Base-by-base conservation (phyloP, 768 basidiomycete species). In the Xerocomellus chrysenteron region DNA sequence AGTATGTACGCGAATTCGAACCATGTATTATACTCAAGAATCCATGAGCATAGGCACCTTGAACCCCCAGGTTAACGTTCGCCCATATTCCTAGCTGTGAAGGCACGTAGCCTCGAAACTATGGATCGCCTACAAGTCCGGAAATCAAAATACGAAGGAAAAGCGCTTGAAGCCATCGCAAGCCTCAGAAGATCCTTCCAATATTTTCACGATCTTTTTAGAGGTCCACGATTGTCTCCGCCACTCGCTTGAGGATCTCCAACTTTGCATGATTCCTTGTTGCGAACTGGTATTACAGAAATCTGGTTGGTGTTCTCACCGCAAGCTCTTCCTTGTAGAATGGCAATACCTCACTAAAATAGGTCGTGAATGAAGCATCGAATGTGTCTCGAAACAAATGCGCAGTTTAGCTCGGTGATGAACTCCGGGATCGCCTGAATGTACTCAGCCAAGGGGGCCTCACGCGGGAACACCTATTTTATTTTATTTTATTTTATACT, bases 371-470 rank as follows among this genome's bases (percentile, higher is more conserved):
- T 32, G 6, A 30, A 33, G 13, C 5, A 6, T 17, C 33, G 32
- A 17, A 19, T 3, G 10, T 32, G 26, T 17, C 21, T 28, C 17
- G 9, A 36, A 19, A 28, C 24, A 47, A 19, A 17, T 2, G 64
- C 73, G 53, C 28, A 76, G 77, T 78, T 77, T 26, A 50, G 59
- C 33, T 70, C 63, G 43, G 64, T 57, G 26, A 73, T 63, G 55
- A 63, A 66, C 45, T 50, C 37, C 11, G n/a, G 37, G 6, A 40
- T 13, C 28, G 24, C 37, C n/a, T 50, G 37, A 12, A 40, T 17
- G 35, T 37, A 24, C n/a, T 37, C 36, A 0, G 3, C 33, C 19
- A 54, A 37, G 5, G 44, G 45, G 37, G 41, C 32, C 12, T 41
- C 19, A 13, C 5, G 45, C 7, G 37, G 52, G 19, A 54, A 40